These are phyloP conservation scores for Eutypa lata DNA, from an alignment of 2,329 filamentous ascomycete species.

Conservation along the genomic window DNA sequence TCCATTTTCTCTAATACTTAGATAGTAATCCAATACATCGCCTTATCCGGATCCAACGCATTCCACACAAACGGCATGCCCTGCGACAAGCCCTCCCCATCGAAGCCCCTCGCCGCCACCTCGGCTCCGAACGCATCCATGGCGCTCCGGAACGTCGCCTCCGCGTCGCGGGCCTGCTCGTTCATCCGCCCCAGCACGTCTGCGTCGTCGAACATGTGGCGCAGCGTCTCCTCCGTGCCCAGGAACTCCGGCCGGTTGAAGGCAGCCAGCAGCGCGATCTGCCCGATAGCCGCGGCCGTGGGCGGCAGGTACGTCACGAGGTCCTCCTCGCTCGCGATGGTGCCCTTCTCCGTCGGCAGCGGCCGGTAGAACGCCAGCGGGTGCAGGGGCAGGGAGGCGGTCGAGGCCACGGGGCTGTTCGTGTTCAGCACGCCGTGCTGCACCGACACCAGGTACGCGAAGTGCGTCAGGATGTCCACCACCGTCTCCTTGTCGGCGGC, in stretches of 20 bases:
- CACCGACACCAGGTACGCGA: slow-evolving; percentile 33
- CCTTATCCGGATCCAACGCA: slow-evolving; percentile 13
- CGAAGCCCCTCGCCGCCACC: slow-evolving; percentile 38
- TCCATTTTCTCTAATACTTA: slow-evolving; percentile 3
- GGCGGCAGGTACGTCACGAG: slow-evolving; percentile 33
- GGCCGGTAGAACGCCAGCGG: slow-evolving; percentile 37
- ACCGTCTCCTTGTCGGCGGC: slow-evolving; percentile 25
- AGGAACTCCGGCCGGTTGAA: slow-evolving; percentile 40
- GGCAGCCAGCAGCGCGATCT: slow-evolving; percentile 33
- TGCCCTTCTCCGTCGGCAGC: slow-evolving; percentile 37
- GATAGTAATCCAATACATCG: slow-evolving; percentile 8
- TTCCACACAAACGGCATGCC: slow-evolving; percentile 47
- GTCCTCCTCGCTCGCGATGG: slow-evolving; percentile 17
- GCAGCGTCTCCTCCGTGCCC: slow-evolving; percentile 32
- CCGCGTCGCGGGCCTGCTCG: slow-evolving; percentile 27
- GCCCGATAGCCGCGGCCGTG: slow-evolving; percentile 26
- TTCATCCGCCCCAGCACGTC: slow-evolving; percentile 33
- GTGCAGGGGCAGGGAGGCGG: slow-evolving; percentile 38
- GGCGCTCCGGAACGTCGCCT: slow-evolving; percentile 28
- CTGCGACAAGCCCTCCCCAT: slow-evolving; percentile 37
- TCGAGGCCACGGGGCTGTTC: slow-evolving; percentile 33
- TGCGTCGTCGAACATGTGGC: slow-evolving; percentile 38
- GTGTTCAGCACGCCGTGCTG: slow-evolving; percentile 42
- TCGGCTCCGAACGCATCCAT: slow-evolving; percentile 37
- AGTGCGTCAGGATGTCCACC: slow-evolving; percentile 39